phyloP scores from a whole-genome alignment of 352 stramenopile genomes.

The Elongisporangium anandrum region DNA sequence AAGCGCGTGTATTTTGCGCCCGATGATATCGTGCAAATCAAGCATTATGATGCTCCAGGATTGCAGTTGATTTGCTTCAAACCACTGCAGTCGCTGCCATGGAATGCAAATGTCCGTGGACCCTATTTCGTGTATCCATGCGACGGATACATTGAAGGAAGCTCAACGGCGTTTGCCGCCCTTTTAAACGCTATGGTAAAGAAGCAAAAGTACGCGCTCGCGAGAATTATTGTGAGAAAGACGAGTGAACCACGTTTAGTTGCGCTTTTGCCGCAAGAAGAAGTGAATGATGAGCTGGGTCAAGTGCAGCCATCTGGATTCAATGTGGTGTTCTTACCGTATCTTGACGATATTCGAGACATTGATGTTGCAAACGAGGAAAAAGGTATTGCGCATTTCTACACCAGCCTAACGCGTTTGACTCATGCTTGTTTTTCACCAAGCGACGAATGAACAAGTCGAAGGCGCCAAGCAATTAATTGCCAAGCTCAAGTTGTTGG shows the following conservation, averaged over 20 bases:
- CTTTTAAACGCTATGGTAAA: constrained; percentile 61
- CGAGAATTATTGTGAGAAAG: constrained; percentile 65
- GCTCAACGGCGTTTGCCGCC: constrained; percentile 60
- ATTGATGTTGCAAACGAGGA: constrained; percentile 35
- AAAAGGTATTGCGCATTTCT: constrained; percentile 18
- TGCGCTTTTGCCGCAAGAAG: constrained; percentile 71
- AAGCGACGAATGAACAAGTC: constrained; percentile 51
- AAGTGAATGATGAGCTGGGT: constrained; percentile 69
- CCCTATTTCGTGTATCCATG: constrained; percentile 83
- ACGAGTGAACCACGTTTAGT: constrained; percentile 74
- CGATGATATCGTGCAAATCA: constrained; percentile 80
- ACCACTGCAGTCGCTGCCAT: constrained; percentile 45
- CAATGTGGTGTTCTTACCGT: constrained; percentile 74
- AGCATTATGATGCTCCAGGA: constrained; percentile 67
- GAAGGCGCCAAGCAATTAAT: constrained; percentile 66
- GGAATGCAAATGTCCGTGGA: constrained; percentile 64
- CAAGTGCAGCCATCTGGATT: constrained; percentile 78
- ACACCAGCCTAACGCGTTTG: background rate
- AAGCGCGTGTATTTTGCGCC: constrained; percentile 77
- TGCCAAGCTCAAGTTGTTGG: constrained; percentile 58
- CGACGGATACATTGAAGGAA: constrained; percentile 76
- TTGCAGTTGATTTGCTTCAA: constrained; percentile 84
- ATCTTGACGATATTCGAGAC: constrained; percentile 78
- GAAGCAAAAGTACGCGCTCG: constrained; percentile 63
- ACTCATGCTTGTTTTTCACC: constrained; percentile 3